A percentile compares a stretch with the other conserved stretches of the same genome.
These are phyloP conservation scores for Anisodus acutangulus DNA, from an alignment of 257 asterid species.

Conservation along the genomic window DNA sequence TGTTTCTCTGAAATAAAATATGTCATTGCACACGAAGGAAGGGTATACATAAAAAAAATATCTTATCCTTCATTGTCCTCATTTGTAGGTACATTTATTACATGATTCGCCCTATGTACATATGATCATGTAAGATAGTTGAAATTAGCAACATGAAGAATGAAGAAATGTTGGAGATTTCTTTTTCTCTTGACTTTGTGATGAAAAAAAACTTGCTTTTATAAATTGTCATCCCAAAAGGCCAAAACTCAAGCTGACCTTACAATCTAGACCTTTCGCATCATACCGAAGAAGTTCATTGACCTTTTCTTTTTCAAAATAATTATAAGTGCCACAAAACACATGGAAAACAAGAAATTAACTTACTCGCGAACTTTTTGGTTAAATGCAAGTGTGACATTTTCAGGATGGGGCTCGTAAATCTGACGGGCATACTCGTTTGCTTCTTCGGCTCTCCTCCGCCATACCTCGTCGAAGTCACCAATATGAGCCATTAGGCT, in stretches of 20 bases:
- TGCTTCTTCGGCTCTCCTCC: slow-evolving; percentile 45
- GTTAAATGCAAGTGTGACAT: slow-evolving; percentile 47
- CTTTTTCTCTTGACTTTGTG: too few relatives aligned
- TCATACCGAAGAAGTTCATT: too few relatives aligned
- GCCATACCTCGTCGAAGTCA: slow-evolving; percentile 47
- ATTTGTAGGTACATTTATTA: too few relatives aligned
- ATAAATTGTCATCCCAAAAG: too few relatives aligned
- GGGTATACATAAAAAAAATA: too few relatives aligned
- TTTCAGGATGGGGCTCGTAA: slow-evolving; percentile 49
- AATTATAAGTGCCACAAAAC: background rate
- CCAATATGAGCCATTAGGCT: slow-evolving; percentile 34
- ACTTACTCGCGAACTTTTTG: slow-evolving; percentile 39
- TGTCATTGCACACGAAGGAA: too few relatives aligned
- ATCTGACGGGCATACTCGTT: slow-evolving; percentile 48
- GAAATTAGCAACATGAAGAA: background rate
- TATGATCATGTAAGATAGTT: background rate
- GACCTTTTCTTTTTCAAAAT: background rate
- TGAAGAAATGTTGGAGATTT: background rate
- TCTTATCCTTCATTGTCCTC: too few relatives aligned
- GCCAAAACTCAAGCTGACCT: too few relatives aligned
- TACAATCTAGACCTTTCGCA: too few relatives aligned
- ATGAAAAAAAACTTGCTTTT: too few relatives aligned
- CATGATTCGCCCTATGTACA: too few relatives aligned
- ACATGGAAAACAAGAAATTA: background rate
- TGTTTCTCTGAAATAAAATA: too few relatives aligned